Conservation (phyloP, 129 eudicot species). For the Escallonia rubra region DNA sequence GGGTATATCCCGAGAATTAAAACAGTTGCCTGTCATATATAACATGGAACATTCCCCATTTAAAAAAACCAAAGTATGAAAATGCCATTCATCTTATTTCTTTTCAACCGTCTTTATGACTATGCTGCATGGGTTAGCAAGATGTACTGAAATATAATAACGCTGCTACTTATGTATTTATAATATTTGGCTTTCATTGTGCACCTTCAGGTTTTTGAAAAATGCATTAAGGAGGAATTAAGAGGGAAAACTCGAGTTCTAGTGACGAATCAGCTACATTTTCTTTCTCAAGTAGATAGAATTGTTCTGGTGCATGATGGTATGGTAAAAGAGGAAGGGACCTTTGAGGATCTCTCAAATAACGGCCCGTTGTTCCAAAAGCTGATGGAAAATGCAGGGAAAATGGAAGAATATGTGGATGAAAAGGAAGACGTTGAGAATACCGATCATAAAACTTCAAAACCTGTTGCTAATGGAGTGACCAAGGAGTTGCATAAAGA, state of each 20-base stretch:
- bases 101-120: no score
- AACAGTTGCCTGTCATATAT: no score
- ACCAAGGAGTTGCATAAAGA: conserved; percentile 38
- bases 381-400: conserved; percentile 96
- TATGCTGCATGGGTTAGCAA: no score
- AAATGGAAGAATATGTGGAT: conserved; percentile 79
- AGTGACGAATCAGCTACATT: conserved; percentile 94
- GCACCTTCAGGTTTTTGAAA: conserved; percentile 70
- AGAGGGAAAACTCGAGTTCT: conserved; percentile 84
- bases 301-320: conserved; percentile 87
- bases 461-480: conserved; percentile 40
- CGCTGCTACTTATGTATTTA: not conserved
- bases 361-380: conserved; percentile 70
- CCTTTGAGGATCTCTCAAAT: conserved; percentile 77
- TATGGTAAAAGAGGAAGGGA: conserved; percentile 84
- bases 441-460: conserved; percentile 27
- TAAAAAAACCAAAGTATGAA: no score
- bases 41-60: no score
- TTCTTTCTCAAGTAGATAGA: conserved; percentile 90
- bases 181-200: not conserved
- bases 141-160: conserved; percentile 1
- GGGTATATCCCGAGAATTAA: no score
- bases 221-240: conserved; percentile 76
- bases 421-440: conserved; percentile 40
- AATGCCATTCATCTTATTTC: no score